A percentile compares a stretch with the other conserved stretches of the same genome.
phyloP scores from a whole-genome alignment of 2,329 filamentous ascomycete species.

The Fusarium agapanthi region DNA sequence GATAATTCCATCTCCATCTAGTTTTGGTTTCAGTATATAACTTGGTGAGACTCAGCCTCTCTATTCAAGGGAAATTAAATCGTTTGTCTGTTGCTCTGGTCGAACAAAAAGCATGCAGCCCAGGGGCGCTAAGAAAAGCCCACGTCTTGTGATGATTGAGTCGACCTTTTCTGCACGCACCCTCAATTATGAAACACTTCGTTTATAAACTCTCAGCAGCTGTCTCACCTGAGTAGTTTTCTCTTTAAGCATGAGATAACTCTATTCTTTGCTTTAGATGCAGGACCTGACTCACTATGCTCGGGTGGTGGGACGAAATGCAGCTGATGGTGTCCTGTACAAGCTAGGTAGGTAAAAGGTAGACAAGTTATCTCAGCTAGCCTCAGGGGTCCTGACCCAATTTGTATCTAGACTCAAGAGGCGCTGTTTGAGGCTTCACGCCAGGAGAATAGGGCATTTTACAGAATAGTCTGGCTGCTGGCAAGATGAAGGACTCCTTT shows the following conservation, averaged over 20 bases:
- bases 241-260: background rate
- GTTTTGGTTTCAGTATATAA: background rate
- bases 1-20: background rate
- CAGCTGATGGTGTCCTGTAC: conserved; percentile 27
- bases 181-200: conserved; percentile 14
- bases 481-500: conserved; percentile 10
- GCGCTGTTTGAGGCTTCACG: conserved; percentile 26
- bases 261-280: background rate
- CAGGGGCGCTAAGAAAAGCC: conserved; percentile 2
- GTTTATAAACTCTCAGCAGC: background rate
- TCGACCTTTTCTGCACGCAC: background rate
- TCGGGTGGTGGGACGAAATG: conserved; percentile 2
- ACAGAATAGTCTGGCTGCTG: background rate
- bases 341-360: conserved; percentile 2
- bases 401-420: conserved; percentile 30
- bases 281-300: conserved; percentile 13
- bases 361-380: conserved; percentile 33
- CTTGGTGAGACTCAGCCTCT: background rate
- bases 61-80: background rate
- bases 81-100: conserved; percentile 16
- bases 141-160: background rate
- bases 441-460: conserved; percentile 25
- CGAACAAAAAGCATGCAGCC: background rate
- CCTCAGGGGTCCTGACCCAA: conserved; percentile 35
- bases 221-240: background rate